Evolutionary conservation across 2,329 filamentous ascomycete species (phyloP), one percentile per base, ranked within the genome.

Genomic region (Apiospora malaysiana): DNA sequence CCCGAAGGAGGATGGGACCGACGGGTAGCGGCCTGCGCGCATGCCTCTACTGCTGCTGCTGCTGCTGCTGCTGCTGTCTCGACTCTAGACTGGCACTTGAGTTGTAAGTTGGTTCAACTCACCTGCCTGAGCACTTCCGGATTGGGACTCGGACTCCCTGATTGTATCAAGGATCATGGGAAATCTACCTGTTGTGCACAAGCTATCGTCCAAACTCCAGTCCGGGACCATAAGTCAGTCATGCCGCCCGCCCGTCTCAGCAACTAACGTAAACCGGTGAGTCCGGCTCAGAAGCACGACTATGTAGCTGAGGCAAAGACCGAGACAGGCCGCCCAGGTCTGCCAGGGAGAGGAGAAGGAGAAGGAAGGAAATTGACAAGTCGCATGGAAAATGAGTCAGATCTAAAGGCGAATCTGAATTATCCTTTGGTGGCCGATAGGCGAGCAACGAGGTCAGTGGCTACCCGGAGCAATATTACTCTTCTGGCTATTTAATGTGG

Each of bases 401-500:
- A 63, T 63, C 56, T 37, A 40, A 40, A 40, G 32, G 56, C 9
- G 32, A 40, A 63, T 63, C 32, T 63, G 56, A 40, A 32, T 37
- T 37, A 59, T 32, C 25, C 18, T 32, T 27, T 37, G 51, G 27
- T 59, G 51, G 51, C 51, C 51, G 51, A 59, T 37, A 59, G 51
- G 51, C 51, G 27, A 59, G 49, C 49, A 14, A 32, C 49, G 23
- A 56, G 49, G 25, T 18, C 49, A n/a, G 27, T 59, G 51, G 51
- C 51, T 27, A 21, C 51, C 51, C 27, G 51, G 51, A 37, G 51
- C 51, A 59, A 18, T 32, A 59, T 59, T 59, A 37, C 51, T 59
- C 51, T 59, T n/a, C 51, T 59, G 51, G 49, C 49, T 56, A 56
- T 56, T 56, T 56, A 25, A 16, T 18, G 25, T 56, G 49, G 49